Evolutionary conservation across 1,139 yeast genomes (phyloP), one percentile per base, ranked within the genome.

Genomic region (Sugiyamaella japonica): DNA sequence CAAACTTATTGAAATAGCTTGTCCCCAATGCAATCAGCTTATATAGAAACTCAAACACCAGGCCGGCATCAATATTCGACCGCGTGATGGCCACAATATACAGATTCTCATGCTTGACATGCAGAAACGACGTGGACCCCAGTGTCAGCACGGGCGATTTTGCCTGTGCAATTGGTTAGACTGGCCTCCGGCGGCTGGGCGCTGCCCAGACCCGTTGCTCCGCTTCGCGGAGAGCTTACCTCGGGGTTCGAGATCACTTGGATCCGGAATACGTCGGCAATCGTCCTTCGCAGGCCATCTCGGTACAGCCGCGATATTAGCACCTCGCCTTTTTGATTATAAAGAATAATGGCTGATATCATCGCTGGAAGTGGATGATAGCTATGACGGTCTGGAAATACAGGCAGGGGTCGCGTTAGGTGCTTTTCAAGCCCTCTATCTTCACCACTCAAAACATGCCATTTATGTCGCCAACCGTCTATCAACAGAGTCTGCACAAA

Each of bases 101-200:
- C 17, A 93, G 65, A 55, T 79, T 76, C 13, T 84, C 85, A 54
- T 84, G 81, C 61, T 82, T 81, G 49, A 89, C 85, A 66, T 90
- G 91, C 47, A 90, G 78, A 68, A 91, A 93, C 0, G 97, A 86
- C 0, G 98, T 93, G 0, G 96, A 88, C 2, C 99, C 99, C 42
- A 93, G 73, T 0, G 98, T 93, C 53, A 91, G 73, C 6, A 93
- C 84, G 0, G 99, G 99, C 2, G 95, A 85, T 59, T 87, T 77
- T 31, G 76, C 73, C 63, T 79, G 23, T 40, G 23, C 8, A 23
- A n/a, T 6, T n/a, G 51, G 25, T 20, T 20, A 20, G 25, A 20
- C 6, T 53, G 34, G n/a, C 34, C 34, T 29, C 34, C 34, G 34
- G 40, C 40, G 38, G 39, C 48, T 23, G 48, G 48, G 48, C 48